A percentile compares a stretch with the other conserved stretches of the same genome.
Evolutionary conservation across 2,329 filamentous ascomycete genomes (phyloP).

Genomic region (Rhynchosporium secalis): DNA sequence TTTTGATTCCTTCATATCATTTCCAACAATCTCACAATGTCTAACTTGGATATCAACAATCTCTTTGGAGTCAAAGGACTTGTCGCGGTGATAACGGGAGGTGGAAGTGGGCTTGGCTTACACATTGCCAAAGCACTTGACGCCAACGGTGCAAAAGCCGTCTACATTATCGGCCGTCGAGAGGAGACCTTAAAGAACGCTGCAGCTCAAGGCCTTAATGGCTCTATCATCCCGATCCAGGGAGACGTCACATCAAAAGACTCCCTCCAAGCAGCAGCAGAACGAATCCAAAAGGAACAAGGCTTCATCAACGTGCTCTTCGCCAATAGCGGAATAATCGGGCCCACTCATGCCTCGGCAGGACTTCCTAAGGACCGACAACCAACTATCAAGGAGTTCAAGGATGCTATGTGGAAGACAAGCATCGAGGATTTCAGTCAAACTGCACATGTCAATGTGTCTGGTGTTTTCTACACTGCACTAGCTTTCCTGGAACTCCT

Average conservation of each 20-base stretch:
- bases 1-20: not conserved
- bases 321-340: slow-evolving; percentile 59
- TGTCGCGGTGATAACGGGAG: slow-evolving; percentile 59
- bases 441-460: slow-evolving; percentile 43
- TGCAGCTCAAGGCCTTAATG: slow-evolving; percentile 37
- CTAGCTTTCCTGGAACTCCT: slow-evolving; percentile 69
- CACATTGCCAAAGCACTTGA: slow-evolving; percentile 56
- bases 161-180: slow-evolving; percentile 58
- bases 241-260: slow-evolving; percentile 64
- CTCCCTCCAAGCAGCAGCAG: slow-evolving; percentile 56
- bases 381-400: slow-evolving; percentile 50
- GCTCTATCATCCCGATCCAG: slow-evolving; percentile 30
- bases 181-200: slow-evolving; percentile 49
- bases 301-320: slow-evolving; percentile 61
- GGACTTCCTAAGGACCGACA: slow-evolving; percentile 38
- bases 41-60: slow-evolving; percentile 40
- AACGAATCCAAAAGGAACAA: slow-evolving; percentile 55
- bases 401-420: slow-evolving; percentile 18
- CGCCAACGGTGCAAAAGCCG: slow-evolving; percentile 53
- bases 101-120: slow-evolving; percentile 58
- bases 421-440: slow-evolving; percentile 60
- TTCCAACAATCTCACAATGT: slow-evolving; percentile 1
- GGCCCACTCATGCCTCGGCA: slow-evolving; percentile 30
- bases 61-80: slow-evolving; percentile 56
- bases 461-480: slow-evolving; percentile 59